Evolutionary conservation across 192 early-diverging fungal species (phyloP).

Genomic region (Backusella circina): DNA sequence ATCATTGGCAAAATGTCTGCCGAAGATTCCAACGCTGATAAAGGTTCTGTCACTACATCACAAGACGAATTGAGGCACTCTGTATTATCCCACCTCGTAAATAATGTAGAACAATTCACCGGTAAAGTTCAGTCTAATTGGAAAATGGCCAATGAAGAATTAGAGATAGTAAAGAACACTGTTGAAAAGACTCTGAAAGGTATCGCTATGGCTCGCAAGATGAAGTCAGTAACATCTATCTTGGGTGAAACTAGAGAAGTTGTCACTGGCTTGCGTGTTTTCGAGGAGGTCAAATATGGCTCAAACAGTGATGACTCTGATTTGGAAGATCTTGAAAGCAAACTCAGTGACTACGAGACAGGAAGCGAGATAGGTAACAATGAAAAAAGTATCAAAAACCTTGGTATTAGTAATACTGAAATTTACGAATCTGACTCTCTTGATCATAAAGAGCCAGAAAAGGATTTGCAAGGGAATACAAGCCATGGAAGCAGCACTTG

Average conservation of each 20-base stretch:
- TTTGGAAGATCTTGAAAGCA: conserved; percentile 6
- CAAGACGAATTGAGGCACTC: not conserved
- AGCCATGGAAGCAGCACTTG: not conserved
- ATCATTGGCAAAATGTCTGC: not conserved
- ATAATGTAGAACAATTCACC: not conserved
- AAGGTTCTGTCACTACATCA: not conserved
- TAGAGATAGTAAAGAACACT: conserved; percentile 20
- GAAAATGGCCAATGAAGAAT: conserved; percentile 11
- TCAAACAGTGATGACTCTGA: not conserved
- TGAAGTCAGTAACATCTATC: conserved; percentile 11
- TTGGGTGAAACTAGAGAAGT: conserved; percentile 18
- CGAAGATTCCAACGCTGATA: not conserved
- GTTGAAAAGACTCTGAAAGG: not conserved
- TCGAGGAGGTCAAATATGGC: not conserved
- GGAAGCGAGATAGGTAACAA: not conserved
- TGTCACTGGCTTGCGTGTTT: not conserved
- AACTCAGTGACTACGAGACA: not conserved
- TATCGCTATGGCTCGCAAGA: conserved; percentile 15
- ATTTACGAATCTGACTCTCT: not conserved
- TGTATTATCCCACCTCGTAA: not conserved
- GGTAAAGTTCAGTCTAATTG: conserved; percentile 17
- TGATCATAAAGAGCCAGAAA: not conserved
- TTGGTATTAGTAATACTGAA: not conserved
- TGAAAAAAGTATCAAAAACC: not conserved
- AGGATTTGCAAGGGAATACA: not conserved